A percentile compares a stretch with the other conserved stretches of the same genome.
These are phyloP conservation scores for Diaporthe longicolla DNA, from an alignment of 2,329 filamentous ascomycete genomes.

Conservation along the genomic window DNA sequence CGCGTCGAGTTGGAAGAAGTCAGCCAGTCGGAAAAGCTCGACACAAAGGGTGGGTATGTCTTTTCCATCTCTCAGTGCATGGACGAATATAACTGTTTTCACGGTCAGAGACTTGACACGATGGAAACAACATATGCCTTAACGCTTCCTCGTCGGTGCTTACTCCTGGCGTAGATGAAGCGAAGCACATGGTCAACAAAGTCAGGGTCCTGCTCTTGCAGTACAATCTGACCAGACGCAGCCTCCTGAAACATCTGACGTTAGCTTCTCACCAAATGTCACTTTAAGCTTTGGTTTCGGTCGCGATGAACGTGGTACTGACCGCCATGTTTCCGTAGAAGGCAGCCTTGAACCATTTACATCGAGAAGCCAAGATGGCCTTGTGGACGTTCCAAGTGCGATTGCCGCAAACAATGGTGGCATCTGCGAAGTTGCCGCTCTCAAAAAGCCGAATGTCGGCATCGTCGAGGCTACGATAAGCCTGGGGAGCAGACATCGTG, in stretches of 20 bases:
- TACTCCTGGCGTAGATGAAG: neutral
- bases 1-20: neutral
- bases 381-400: neutral
- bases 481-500: no score
- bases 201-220: neutral
- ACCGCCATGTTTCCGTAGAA: neutral
- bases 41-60: neutral
- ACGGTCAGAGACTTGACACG: neutral
- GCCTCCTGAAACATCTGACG: neutral
- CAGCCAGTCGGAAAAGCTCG: neutral
- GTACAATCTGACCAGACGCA: neutral
- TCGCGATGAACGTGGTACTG: neutral
- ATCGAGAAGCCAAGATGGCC: neutral
- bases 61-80: rapidly evolving
- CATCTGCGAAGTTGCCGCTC: neutral
- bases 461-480: neutral
- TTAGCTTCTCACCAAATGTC: neutral
- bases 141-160: rapidly evolving
- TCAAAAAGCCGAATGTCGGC: neutral
- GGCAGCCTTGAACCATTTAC: neutral
- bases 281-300: no score
- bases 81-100: neutral
- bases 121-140: neutral
- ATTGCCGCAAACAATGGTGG: neutral
- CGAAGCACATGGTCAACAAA: neutral